Evolutionary conservation across 1,139 yeast species (phyloP), one percentile per base, ranked within the genome.

Genomic region (Starmera stellimalicola): DNA sequence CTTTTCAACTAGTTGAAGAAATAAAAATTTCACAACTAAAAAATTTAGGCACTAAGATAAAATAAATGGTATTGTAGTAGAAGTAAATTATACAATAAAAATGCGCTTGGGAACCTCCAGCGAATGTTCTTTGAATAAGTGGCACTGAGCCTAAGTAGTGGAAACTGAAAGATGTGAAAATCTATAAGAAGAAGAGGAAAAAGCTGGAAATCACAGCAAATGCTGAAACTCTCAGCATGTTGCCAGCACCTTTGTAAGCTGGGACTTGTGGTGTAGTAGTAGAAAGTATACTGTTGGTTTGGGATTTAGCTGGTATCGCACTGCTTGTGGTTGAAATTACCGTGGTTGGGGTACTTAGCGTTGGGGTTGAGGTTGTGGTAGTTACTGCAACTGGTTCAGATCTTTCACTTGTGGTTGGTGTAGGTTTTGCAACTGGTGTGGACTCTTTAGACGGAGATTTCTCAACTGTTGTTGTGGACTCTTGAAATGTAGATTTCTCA

Each of bases 201-300:
- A 30, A 22, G 19, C 14, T n/a, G 4, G 26, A 30, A 5, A 30
- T 17, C 3, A 30, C 3, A 9, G 14, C 14, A 3, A 22, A 18
- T 15, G 7, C 11, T 25, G 16, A 30, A 18, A 11, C 24, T 18
- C 12, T 18, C 7, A 30, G 15, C 4, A 16, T 10, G 5, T 23
- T 17, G 19, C 24, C 28, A 14, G 29, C 14, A 25, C 33, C 33
- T 25, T 25, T 29, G 19, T 6, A 30, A 12, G 16, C 18, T 12
- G 18, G 17, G 19, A 30, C 15, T 5, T 16, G 8, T 22, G 27
- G 27, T 15, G 12, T 4, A 8, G 27, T 15, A 14, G n/a, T n/a
- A n/a, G n/a, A n/a, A n/a, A n/a, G n/a, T n/a, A n/a, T n/a, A n/a
- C n/a, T n/a, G n/a, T n/a, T n/a, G n/a, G n/a, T n/a, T n/a, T n/a